Percentiles rank a stretch among this genome's conserved stretches.
Evolutionary conservation across 257 asterid species (phyloP).

Genomic region (Anisodus acutangulus): DNA sequence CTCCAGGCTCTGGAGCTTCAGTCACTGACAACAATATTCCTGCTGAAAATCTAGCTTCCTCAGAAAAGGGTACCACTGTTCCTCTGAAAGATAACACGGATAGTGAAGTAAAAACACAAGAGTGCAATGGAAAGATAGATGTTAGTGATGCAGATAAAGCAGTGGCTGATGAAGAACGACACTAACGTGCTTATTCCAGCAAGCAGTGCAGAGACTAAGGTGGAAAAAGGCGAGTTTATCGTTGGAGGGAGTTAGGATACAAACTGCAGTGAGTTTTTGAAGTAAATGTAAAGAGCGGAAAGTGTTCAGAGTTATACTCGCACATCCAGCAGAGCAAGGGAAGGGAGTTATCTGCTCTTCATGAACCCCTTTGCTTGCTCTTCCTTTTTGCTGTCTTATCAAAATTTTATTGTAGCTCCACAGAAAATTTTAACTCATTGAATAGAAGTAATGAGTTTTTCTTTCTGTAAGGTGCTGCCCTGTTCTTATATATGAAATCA

Average conservation of each 20-base stretch:
- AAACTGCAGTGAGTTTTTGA: slow-evolving; percentile 50
- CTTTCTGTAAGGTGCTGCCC: neutral
- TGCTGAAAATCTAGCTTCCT: slow-evolving; percentile 31
- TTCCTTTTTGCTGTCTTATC: slow-evolving; percentile 45
- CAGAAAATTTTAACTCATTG: slow-evolving; percentile 24
- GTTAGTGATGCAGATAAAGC: slow-evolving; percentile 32
- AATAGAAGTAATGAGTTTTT: neutral
- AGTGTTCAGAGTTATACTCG: slow-evolving; percentile 33
- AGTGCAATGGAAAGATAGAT: slow-evolving; percentile 50
- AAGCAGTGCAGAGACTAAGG: slow-evolving; percentile 35
- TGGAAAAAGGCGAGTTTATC: slow-evolving; percentile 25
- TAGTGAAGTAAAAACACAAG: slow-evolving; percentile 33
- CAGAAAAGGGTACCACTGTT: slow-evolving; percentile 42
- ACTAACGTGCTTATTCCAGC: slow-evolving; percentile 33
- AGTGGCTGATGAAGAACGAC: slow-evolving; percentile 43
- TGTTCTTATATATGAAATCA: neutral
- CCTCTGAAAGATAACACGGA: slow-evolving; percentile 31
- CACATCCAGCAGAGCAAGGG: slow-evolving; percentile 39
- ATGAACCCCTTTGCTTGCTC: slow-evolving; percentile 38
- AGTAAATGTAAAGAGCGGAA: slow-evolving; percentile 69
- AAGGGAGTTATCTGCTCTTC: slow-evolving; percentile 27
- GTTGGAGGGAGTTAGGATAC: slow-evolving; percentile 36
- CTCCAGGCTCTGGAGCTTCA: slow-evolving; percentile 55
- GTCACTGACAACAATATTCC: slow-evolving; percentile 39
- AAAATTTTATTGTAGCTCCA: slow-evolving; percentile 18